Evolutionary conservation across 176 grass and related monocot genomes (phyloP).

Genomic region (Ensete ventricosum): DNA sequence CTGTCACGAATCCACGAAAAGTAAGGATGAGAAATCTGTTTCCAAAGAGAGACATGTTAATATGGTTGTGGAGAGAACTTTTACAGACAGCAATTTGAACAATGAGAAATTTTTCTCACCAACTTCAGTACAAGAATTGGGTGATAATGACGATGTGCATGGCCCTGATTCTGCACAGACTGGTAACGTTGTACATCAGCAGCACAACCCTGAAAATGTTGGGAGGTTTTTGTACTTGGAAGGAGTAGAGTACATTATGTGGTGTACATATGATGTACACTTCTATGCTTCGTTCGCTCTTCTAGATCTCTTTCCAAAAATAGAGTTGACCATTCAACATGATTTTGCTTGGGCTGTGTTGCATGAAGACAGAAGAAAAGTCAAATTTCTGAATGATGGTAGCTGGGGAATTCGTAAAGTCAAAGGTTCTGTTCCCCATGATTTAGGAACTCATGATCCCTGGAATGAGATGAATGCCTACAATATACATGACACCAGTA

Average conservation of each 20-base stretch:
- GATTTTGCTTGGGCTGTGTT: slow-evolving; percentile 85
- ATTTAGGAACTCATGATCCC: slow-evolving; percentile 82
- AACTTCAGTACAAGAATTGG: slow-evolving; percentile 23
- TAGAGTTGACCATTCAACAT: slow-evolving; percentile 77
- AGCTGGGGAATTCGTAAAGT: slow-evolving; percentile 69
- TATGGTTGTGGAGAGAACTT: neutral
- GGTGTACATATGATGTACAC: slow-evolving; percentile 91
- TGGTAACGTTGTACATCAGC: slow-evolving; percentile 19
- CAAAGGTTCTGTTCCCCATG: slow-evolving; percentile 81
- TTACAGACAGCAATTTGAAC: slow-evolving; percentile 2
- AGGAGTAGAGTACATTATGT: slow-evolving; percentile 96
- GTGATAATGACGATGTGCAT: slow-evolving; percentile 16
- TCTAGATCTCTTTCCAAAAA: slow-evolving; percentile 81
- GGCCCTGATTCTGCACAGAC: slow-evolving; percentile 23
- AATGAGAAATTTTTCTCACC: slow-evolving; percentile 26
- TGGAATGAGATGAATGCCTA: slow-evolving; percentile 97
- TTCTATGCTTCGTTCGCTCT: slow-evolving; percentile 95
- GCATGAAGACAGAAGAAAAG: slow-evolving; percentile 67
- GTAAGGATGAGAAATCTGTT: slow-evolving; percentile 5
- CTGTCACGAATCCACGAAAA: slow-evolving; percentile 13
- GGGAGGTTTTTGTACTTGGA: slow-evolving; percentile 87
- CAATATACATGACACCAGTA: slow-evolving; percentile 94
- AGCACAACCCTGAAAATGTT: slow-evolving; percentile 58
- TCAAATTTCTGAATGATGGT: slow-evolving; percentile 83
- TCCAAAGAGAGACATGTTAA: neutral